phyloP scores from a whole-genome alignment of 306 rosid species.

The Castanea crenata region DNA sequence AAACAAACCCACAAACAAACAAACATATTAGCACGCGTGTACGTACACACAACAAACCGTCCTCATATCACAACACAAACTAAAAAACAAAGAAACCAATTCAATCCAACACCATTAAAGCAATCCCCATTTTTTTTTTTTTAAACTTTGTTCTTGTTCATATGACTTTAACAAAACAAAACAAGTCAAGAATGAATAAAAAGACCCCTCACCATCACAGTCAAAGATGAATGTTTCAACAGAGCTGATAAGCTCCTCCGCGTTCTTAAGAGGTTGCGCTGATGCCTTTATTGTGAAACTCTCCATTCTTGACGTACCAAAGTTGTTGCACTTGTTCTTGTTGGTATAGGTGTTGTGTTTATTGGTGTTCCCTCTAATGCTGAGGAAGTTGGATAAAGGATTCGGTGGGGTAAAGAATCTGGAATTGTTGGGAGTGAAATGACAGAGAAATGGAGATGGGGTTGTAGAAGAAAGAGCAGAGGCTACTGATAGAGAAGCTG shows the following conservation, averaged over 20 bases:
- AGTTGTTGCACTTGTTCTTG: slow-evolving; percentile 4
- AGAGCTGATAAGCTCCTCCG: slow-evolving; percentile 81
- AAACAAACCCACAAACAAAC: background rate
- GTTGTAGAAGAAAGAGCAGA: slow-evolving; percentile 31
- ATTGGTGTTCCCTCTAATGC: slow-evolving; percentile 30
- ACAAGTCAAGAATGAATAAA: background rate
- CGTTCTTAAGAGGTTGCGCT: slow-evolving; percentile 77
- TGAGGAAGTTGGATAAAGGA: slow-evolving; percentile 22
- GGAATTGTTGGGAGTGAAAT: slow-evolving; percentile 21
- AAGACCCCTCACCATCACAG: slow-evolving; percentile 68
- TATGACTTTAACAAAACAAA: background rate
- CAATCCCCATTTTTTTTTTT: background rate
- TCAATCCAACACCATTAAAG: background rate
- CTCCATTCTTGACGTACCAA: slow-evolving; percentile 42
- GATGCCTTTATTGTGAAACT: slow-evolving; percentile 55
- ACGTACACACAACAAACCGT: background rate
- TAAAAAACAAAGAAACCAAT: background rate
- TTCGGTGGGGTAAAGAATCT: slow-evolving; percentile 24
- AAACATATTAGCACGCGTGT: background rate
- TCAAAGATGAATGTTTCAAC: slow-evolving; percentile 95
- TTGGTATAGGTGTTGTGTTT: background rate
- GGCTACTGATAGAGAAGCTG: slow-evolving; percentile 35
- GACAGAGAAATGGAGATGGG: slow-evolving; percentile 28
- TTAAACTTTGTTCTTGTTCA: background rate
- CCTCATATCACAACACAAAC: no score